Conservation (phyloP, 495 filamentous ascomycete species). For the Penicillium psychrofluorescens region DNA sequence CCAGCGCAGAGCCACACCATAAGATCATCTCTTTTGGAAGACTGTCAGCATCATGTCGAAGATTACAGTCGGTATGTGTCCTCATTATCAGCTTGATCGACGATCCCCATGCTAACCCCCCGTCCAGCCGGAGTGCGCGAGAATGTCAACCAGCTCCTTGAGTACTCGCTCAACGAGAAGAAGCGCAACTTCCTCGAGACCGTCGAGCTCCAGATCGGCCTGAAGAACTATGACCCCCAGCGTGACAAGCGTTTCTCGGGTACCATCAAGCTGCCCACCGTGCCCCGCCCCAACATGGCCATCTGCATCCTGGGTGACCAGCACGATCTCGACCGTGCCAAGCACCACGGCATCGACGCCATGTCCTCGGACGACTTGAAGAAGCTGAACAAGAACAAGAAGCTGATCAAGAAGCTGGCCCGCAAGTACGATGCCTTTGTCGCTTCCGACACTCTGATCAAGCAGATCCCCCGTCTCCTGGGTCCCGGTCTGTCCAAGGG, state of each 20-base stretch:
- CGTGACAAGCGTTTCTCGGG: constrained; percentile 99
- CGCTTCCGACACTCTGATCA: constrained; percentile 91
- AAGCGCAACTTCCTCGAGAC: constrained; percentile 99
- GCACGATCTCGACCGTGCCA: constrained; percentile 99
- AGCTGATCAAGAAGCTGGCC: constrained; percentile 99
- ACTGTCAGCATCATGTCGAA: constrained; percentile 68
- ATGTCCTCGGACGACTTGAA: constrained; percentile 98
- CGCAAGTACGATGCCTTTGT: constrained; percentile 99
- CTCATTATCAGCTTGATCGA: not conserved
- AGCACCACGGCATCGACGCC: constrained; percentile 94
- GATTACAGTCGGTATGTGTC: constrained; percentile 74
- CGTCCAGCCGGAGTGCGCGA: constrained; percentile 88
- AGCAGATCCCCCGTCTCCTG: constrained; percentile 98
- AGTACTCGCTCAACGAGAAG: constrained; percentile 94
- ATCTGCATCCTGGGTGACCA: constrained; percentile 98
- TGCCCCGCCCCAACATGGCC: constrained; percentile 89
- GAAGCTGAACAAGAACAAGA: constrained; percentile 99
- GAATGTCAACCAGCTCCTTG: constrained; percentile 83
- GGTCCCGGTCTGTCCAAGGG: constrained; percentile 98
- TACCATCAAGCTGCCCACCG: constrained; percentile 85
- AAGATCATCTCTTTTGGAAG: constrained; percentile 56
- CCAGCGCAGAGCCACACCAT: constrained; percentile 63
- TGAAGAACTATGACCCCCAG: constrained; percentile 99
- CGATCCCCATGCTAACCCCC: constrained; percentile 1
- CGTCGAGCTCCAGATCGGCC: constrained; percentile 86